These are phyloP conservation scores for Cryphonectria radicalis DNA, from an alignment of 2,329 filamentous ascomycete species.

Conservation along the genomic window DNA sequence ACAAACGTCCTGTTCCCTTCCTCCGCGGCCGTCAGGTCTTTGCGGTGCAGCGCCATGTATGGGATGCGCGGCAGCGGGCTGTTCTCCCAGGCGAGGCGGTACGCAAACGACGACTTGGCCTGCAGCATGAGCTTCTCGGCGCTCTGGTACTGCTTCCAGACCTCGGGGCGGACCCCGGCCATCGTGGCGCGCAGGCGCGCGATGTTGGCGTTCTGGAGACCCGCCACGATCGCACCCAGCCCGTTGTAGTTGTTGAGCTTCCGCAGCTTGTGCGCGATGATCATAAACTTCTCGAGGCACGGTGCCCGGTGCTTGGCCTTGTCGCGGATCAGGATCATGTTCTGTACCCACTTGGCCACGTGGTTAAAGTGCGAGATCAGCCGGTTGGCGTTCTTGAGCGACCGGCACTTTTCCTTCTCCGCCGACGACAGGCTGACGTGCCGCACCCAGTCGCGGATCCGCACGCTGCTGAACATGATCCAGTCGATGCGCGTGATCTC, in stretches of 20 bases:
- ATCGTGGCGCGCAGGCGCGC: constrained; percentile 82
- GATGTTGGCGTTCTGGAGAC: constrained; percentile 86
- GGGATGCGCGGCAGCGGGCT: constrained; percentile 88
- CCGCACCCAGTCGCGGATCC: constrained; percentile 88
- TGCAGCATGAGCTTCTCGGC: constrained; percentile 91
- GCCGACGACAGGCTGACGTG: constrained; percentile 78
- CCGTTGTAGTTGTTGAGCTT: constrained; percentile 97
- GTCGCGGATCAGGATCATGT: constrained; percentile 85
- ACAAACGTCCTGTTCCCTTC: constrained; percentile 92
- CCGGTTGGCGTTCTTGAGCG: constrained; percentile 84
- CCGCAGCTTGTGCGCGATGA: constrained; percentile 81
- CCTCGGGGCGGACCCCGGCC: constrained; percentile 70
- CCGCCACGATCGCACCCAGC: constrained; percentile 89
- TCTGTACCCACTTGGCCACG: constrained; percentile 79
- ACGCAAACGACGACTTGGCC: constrained; percentile 90
- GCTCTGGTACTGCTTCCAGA: constrained; percentile 84
- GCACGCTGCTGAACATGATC: constrained; percentile 96
- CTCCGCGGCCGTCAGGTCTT: constrained; percentile 89
- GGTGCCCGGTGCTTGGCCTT: constrained; percentile 93
- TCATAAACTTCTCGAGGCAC: constrained; percentile 96
- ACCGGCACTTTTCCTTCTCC: constrained; percentile 75
- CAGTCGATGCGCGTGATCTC: constrained; percentile 96
- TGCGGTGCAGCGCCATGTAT: constrained; percentile 85
- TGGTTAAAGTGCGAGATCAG: constrained; percentile 96
- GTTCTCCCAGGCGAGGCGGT: constrained; percentile 97